Evolutionary conservation across 2,329 filamentous ascomycete species (phyloP), one percentile per base, ranked within the genome.

Genomic region (Didymella pomorum): DNA sequence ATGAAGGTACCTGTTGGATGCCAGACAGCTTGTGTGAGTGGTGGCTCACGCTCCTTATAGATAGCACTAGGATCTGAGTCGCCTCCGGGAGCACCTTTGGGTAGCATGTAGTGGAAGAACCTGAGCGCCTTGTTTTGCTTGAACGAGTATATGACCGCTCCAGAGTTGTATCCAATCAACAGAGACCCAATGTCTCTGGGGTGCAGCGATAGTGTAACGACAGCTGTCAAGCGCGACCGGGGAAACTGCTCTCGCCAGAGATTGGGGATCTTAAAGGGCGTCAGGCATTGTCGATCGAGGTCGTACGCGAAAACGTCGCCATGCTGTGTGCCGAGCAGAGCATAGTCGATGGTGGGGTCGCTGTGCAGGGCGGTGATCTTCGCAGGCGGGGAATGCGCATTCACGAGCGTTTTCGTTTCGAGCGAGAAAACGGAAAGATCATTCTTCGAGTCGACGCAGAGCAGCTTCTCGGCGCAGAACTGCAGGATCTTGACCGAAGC

Each of bases 231-330:
- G 47, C 87, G 84, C 10, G 88, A 86, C 54, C 85, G 85, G 0
- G 91, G 87, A 64, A 92, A 90, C 60, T 84, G 83, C 63, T 91
- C 86, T 49, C 83, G 82, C 94, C 94, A 98, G 57, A 97, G 86
- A 73, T 97, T 97, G 12, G 92, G 89, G 51, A 99, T 86, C 56
- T 87, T 87, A 76, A 97, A 93, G 0, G 88, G 86, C 14, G 92
- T 87, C 59, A 95, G 79, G 28, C 83, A 82, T 72, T 92, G 88
- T 58, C 93, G 86, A 72, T 98, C 95, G 55, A 99, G 82, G 75
- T 99, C 95, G 74, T 94, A 99, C n/a, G 92, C 92, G 59, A 94
- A 84, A 11, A 98, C 83, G 57, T 98, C 93, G 60, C 94, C 93
- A 71, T 85, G 91, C 63, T 91, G 87, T 62, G 93, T 80, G 12